Base-by-base conservation (phyloP, 768 basidiomycete species). In the Mycena galericulata region DNA sequence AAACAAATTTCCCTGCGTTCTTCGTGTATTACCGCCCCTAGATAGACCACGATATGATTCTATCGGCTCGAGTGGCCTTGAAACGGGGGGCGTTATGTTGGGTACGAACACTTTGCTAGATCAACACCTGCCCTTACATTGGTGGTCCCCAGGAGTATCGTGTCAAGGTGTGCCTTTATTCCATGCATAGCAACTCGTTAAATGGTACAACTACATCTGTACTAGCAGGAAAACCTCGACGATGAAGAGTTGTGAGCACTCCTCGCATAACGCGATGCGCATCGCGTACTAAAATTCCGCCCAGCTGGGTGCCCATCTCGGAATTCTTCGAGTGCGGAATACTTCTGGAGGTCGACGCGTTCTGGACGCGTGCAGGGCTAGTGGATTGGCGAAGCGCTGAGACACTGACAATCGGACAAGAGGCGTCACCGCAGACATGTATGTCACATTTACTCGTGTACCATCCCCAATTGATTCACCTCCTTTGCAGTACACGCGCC, bases 381-480 rank as follows among this genome's bases (percentile, higher is more conserved):
- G 56, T 46, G 41, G 29, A 45, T n/a, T 58, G 56, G 56, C 56
- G 29, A 58, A 58, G 29, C 29, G 27, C 24, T 57, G 55, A 57
- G 40, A 57, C 55, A 43, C 55, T 57, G 40, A 57, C 40, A 57
- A 57, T 57, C 40, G 55, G 41, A 57, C 55, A 57, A 57, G 55
- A 57, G 40, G 55, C 27, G 40, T 40, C 40, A 57, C 55, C 55
- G 40, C 55, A 57, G 55, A 57, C 55, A 41, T 57, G 55, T 57
- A 57, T 57, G 55, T 43, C 40, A 27, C 40, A 57, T 43, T 29
- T 45, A 45, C 43, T 45, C 43, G 43, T 45, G 43, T 45, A 45
- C 43, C 43, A 45, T 45, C 43, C 24, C 43, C 43, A 45, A 45
- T 45, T 22, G 43, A 45, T 45, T 45, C 43, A 45, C 43, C 43